Conservation (phyloP, 2,329 filamentous ascomycete genomes). For the Myriosclerotinia duriaeana region DNA sequence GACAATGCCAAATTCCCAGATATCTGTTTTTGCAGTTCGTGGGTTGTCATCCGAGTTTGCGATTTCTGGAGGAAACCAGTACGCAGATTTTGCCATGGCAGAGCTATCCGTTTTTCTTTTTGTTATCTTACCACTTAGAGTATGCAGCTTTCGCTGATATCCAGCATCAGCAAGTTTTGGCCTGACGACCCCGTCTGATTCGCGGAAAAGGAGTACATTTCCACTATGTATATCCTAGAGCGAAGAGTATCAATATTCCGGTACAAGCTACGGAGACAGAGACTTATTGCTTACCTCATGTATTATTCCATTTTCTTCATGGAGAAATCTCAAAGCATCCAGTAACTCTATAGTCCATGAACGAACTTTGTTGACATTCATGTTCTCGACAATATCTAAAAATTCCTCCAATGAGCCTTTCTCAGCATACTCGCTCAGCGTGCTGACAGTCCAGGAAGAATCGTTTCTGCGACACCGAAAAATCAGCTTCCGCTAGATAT, state of each 20-base stretch:
- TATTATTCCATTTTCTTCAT: constrained; percentile 72
- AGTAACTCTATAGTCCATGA: constrained; percentile 91
- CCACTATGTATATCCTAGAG: constrained; percentile 66
- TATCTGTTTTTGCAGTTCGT: constrained; percentile 76
- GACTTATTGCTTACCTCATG: constrained; percentile 55
- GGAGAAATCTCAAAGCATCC: constrained; percentile 83
- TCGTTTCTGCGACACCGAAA: constrained; percentile 35
- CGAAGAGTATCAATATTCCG: neutral
- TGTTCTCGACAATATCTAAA: constrained; percentile 72
- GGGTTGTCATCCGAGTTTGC: constrained; percentile 60
- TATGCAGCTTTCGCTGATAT: constrained; percentile 68
- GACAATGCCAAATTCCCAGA: constrained; percentile 92
- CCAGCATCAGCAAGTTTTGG: constrained; percentile 74
- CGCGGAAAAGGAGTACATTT: constrained; percentile 76
- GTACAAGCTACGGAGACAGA: neutral
- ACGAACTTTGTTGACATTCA: constrained; percentile 73
- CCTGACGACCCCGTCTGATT: constrained; percentile 64
- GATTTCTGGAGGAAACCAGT: constrained; percentile 82
- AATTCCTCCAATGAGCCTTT: constrained; percentile 82
- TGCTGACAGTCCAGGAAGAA: constrained; percentile 66
- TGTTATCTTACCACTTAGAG: constrained; percentile 55
- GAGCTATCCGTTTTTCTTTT: constrained; percentile 55
- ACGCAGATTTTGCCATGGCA: constrained; percentile 68
- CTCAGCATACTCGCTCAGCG: constrained; percentile 74
- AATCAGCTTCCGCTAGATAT: constrained; percentile 32